A percentile compares a stretch with the other conserved stretches of the same genome.
Evolutionary conservation across 2,329 filamentous ascomycete genomes (phyloP).

Genomic region (Sporothrix brasiliensis): DNA sequence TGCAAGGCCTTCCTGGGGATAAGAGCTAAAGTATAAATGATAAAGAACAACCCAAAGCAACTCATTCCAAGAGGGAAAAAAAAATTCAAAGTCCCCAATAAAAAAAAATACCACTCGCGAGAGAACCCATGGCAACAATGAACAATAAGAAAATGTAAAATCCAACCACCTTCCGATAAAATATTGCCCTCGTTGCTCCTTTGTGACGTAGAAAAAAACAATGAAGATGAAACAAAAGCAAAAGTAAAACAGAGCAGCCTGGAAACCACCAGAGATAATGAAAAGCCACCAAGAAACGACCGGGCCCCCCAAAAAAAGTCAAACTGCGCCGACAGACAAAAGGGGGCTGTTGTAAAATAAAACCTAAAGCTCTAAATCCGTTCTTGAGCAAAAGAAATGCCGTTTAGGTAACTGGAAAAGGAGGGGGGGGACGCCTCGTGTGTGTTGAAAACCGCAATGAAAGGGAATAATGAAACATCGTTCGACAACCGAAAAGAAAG

Average conservation of each 20-base stretch:
- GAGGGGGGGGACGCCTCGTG: slow-evolving; percentile 10
- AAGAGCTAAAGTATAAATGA: neutral
- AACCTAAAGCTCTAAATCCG: slow-evolving; percentile 19
- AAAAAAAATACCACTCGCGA: neutral
- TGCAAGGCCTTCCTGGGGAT: neutral
- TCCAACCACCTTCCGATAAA: slow-evolving; percentile 10
- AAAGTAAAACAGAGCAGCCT: neutral
- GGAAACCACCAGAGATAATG: neutral
- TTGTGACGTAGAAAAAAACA: slow-evolving; percentile 7
- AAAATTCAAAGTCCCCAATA: neutral
- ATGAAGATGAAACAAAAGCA: neutral
- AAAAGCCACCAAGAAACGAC: slow-evolving; percentile 15
- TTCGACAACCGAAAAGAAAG: neutral
- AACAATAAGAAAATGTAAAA: slow-evolving; percentile 22
- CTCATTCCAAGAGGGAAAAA: neutral
- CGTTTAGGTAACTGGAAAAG: neutral
- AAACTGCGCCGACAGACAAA: slow-evolving; percentile 26
- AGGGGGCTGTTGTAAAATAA: neutral
- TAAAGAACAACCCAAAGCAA: neutral
- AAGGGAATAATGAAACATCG: neutral
- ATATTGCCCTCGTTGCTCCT: slow-evolving; percentile 25
- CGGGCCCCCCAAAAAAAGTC: neutral
- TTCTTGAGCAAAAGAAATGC: slow-evolving; percentile 11
- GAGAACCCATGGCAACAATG: slow-evolving; percentile 12
- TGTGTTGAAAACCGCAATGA: neutral